phyloP scores from a whole-genome alignment of 148 eudicot species.

The Simmondsia chinensis region DNA sequence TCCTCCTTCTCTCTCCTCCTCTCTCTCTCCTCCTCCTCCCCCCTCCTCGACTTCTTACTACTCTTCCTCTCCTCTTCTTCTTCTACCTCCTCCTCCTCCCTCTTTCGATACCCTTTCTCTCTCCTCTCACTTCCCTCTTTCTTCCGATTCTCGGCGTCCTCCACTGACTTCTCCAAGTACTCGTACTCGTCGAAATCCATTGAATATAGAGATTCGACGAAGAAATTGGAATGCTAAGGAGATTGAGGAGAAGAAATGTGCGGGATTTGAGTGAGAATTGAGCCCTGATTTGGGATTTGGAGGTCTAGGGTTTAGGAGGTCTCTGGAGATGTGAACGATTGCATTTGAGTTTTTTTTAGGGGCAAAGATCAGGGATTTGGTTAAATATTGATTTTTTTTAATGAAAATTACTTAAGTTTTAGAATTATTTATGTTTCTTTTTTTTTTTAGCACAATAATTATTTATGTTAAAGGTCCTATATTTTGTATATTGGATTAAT shows the following conservation, averaged over 20 bases:
- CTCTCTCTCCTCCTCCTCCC: constrained; percentile 22
- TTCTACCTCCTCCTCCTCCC: constrained; percentile 23
- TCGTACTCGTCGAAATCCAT: constrained; percentile 99
- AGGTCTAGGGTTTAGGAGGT: no score
- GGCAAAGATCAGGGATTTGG: no score
- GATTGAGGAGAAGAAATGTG: no score
- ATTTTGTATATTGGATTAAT: no score
- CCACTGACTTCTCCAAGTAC: constrained; percentile 74
- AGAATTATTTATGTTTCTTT: no score
- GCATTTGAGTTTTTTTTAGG: no score
- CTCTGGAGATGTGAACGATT: no score
- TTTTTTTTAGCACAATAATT: no score
- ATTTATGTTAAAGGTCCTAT: no score
- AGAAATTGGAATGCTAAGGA: not conserved
- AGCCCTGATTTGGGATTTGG: constrained; percentile 22
- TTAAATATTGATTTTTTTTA: no score
- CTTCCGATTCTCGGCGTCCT: constrained; percentile 24
- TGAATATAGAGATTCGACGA: not conserved
- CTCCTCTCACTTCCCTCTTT: constrained; percentile 24
- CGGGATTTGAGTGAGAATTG: no score
- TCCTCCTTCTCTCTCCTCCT: constrained; percentile 9
- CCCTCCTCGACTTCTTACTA: constrained; percentile 6
- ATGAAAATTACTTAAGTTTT: no score
- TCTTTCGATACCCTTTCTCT: constrained; percentile 44
- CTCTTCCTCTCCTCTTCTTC: constrained; percentile 10